These are phyloP conservation scores for Musa balbisiana DNA, from an alignment of 202 grass and related monocot species.

Conservation along the genomic window DNA sequence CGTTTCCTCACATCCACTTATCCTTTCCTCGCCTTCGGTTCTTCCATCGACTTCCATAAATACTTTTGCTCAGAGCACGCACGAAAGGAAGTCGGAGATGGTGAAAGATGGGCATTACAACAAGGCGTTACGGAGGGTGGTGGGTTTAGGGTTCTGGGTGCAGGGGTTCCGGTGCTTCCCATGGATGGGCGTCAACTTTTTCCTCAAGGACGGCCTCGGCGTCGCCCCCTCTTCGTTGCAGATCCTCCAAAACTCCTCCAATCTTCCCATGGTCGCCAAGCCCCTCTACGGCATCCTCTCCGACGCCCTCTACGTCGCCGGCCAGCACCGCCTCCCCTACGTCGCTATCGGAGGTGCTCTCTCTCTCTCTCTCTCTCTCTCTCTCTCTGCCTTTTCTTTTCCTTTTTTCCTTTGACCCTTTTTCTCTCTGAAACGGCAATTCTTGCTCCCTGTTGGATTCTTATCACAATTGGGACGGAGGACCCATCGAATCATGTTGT, in stretches of 20 bases:
- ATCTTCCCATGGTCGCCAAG: conserved; percentile 94
- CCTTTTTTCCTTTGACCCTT: background rate
- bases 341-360: conserved; percentile 75
- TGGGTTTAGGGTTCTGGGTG: conserved; percentile 83
- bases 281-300: conserved; percentile 80
- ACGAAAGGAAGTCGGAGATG: background rate
- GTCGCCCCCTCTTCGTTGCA: conserved; percentile 69
- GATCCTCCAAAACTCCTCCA: conserved; percentile 87
- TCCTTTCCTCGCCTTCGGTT: too few relatives aligned
- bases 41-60: too few relatives aligned
- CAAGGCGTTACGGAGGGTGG: conserved; percentile 41
- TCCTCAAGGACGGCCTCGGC: conserved; percentile 84
- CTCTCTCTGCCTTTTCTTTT: background rate
- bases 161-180: conserved; percentile 94
- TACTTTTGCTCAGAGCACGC: too few relatives aligned
- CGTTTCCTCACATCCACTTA: too few relatives aligned
- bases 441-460: too few relatives aligned
- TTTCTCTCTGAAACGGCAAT: background rate
- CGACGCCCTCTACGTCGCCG: conserved; percentile 63
- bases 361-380: background rate
- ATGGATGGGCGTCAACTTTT: conserved; percentile 86
- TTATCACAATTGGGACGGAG: too few relatives aligned
- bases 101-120: conserved; percentile 25
- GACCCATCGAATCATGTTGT: too few relatives aligned
- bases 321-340: conserved; percentile 75